phyloP scores from a whole-genome alignment of 2,329 filamentous ascomycete genomes.

The Epichloe hybrida region DNA sequence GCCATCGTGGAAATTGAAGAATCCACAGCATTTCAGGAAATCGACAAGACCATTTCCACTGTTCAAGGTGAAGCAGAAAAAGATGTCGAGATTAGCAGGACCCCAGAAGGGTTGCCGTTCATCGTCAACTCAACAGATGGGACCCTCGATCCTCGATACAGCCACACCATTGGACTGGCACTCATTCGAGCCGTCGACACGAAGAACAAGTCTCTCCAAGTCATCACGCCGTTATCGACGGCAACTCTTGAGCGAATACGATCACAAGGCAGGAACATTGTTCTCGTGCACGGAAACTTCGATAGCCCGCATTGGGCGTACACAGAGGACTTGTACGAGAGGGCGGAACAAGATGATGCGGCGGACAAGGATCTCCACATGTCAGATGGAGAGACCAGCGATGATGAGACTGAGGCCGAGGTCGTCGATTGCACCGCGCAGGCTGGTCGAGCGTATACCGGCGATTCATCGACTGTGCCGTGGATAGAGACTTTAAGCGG shows the following conservation, averaged over 20 bases:
- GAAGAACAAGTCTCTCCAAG: slow-evolving; percentile 38
- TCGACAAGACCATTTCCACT: slow-evolving; percentile 5
- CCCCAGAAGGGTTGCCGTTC: slow-evolving; percentile 45
- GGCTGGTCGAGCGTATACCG: slow-evolving; percentile 5
- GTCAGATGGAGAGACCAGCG: slow-evolving; percentile 22
- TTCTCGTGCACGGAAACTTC: slow-evolving; percentile 55
- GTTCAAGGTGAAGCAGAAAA: neutral
- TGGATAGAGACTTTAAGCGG: slow-evolving; percentile 47
- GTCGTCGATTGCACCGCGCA: slow-evolving; percentile 9
- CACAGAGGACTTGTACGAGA: slow-evolving; percentile 44
- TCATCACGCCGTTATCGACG: slow-evolving; percentile 47
- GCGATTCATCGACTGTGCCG: slow-evolving; percentile 25
- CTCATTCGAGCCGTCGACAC: slow-evolving; percentile 58
- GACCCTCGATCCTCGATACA: slow-evolving; percentile 45
- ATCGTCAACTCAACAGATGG: slow-evolving; percentile 41
- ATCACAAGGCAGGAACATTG: slow-evolving; percentile 33
- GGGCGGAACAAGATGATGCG: slow-evolving; percentile 18
- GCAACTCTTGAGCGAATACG: slow-evolving; percentile 26
- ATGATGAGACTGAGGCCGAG: slow-evolving; percentile 12
- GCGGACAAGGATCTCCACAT: slow-evolving; percentile 17
- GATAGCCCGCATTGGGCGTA: slow-evolving; percentile 59
- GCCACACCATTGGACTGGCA: slow-evolving; percentile 47
- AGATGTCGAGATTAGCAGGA: slow-evolving; percentile 7
- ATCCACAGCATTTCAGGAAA: slow-evolving; percentile 30
- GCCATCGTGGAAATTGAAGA: slow-evolving; percentile 51